Evolutionary conservation across 805 yeast genomes (phyloP).

Genomic region (Candida sithepensis): DNA sequence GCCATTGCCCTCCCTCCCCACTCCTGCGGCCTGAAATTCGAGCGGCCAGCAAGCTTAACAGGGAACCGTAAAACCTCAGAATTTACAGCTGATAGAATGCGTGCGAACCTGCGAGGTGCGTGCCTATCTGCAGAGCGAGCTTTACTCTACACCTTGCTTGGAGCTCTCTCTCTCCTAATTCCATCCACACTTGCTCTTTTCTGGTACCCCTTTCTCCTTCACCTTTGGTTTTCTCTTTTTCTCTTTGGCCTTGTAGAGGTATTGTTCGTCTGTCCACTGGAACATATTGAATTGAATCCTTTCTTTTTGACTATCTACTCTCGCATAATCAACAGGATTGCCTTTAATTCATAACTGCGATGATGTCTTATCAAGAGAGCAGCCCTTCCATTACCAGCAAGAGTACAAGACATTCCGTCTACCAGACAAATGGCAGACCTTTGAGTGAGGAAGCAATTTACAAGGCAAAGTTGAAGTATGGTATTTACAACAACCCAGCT

Average conservation of each 20-base stretch:
- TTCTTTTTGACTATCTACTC: no score
- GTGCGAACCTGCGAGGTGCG: background rate
- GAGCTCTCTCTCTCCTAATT: background rate
- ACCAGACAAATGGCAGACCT: constrained; percentile 68
- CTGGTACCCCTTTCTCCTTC: background rate
- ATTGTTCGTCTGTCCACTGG: no score
- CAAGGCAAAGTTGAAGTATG: constrained; percentile 69
- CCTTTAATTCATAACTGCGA: no score
- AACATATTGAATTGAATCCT: background rate
- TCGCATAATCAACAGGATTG: no score
- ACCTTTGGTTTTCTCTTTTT: background rate
- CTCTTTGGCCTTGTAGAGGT: no score
- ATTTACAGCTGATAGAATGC: no score
- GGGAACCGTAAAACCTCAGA: no score
- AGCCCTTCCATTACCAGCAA: constrained; percentile 28
- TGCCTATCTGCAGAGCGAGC: background rate
- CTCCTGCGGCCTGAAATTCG: no score
- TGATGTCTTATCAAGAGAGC: constrained; percentile 28
- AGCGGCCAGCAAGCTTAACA: no score
- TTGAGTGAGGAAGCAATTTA: constrained; percentile 72
- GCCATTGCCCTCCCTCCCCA: no score
- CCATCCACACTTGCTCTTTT: background rate
- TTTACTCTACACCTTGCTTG: no score
- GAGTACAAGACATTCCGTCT: constrained; percentile 40
- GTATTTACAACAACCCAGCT: constrained; percentile 53